Evolutionary conservation across 2,329 filamentous ascomycete genomes (phyloP).

Genomic region (Metarhizium humberi): DNA sequence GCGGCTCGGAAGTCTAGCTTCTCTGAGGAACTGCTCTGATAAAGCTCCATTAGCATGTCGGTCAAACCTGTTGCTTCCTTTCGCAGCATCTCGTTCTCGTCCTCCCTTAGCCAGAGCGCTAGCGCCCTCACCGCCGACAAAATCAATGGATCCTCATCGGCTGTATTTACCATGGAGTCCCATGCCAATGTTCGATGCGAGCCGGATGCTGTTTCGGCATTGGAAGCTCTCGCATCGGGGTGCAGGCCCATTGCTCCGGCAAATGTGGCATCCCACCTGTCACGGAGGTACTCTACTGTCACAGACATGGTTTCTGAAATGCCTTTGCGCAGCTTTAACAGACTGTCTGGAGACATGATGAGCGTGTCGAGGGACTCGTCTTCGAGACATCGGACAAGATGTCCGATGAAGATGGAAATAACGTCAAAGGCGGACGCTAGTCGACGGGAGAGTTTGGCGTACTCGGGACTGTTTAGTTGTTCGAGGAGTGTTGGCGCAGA

Average conservation of each 20-base stretch:
- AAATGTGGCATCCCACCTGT: conserved; percentile 60
- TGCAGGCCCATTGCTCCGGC: conserved; percentile 54
- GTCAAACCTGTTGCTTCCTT: conserved; percentile 48
- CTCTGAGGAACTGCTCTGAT: conserved; percentile 27
- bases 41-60: conserved; percentile 57
- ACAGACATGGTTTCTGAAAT: conserved; percentile 56
- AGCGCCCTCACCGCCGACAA: conserved; percentile 48
- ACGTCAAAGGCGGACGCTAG: conserved; percentile 54
- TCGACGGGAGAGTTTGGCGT: conserved; percentile 39
- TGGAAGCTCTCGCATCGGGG: conserved; percentile 39
- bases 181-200: conserved; percentile 43
- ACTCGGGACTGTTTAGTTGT: conserved; percentile 45
- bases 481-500: conserved; percentile 51
- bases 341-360: conserved; percentile 44
- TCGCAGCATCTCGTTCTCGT: conserved; percentile 51
- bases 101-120: conserved; percentile 60
- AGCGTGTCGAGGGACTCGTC: conserved; percentile 31
- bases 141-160: conserved; percentile 47
- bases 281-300: conserved; percentile 56
- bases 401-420: conserved; percentile 50
- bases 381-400: conserved; percentile 45
- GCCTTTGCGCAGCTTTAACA: conserved; percentile 51
- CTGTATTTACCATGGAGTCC: conserved; percentile 43
- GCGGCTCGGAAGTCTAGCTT: conserved; percentile 46
- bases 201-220: conserved; percentile 34